phyloP scores from a whole-genome alignment of 2,329 filamentous ascomycete species.

The Grosmannia huntii region DNA sequence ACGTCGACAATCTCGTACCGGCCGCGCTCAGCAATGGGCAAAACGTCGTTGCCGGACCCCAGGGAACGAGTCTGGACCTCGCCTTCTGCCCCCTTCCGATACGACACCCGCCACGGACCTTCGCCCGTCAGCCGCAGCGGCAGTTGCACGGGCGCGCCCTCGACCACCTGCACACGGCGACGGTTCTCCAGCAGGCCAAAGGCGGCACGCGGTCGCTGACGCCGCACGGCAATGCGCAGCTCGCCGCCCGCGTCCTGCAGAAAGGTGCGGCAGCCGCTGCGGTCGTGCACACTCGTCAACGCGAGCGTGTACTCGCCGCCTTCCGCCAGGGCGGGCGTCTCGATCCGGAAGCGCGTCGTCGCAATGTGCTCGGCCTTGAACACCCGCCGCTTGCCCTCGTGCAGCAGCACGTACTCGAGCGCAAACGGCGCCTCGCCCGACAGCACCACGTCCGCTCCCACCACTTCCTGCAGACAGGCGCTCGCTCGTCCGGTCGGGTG shows the following conservation, averaged over 20 bases:
- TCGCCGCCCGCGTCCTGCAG: slow-evolving; percentile 54
- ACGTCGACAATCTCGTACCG: slow-evolving; percentile 71
- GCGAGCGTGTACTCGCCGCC: slow-evolving; percentile 87
- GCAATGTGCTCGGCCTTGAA: slow-evolving; percentile 52
- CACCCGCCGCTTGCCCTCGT: slow-evolving; percentile 72
- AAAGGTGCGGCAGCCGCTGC: slow-evolving; percentile 72
- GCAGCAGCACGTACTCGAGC: slow-evolving; percentile 83
- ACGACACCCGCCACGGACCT: slow-evolving; percentile 69
- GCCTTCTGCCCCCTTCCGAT: slow-evolving; percentile 44
- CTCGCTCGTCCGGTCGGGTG: slow-evolving; percentile 40
- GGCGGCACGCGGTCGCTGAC: slow-evolving; percentile 73
- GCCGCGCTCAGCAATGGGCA: slow-evolving; percentile 55
- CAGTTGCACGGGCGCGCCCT: slow-evolving; percentile 59
- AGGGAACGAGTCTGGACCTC: slow-evolving; percentile 34
- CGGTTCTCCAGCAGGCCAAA: slow-evolving; percentile 82
- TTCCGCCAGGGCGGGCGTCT: slow-evolving; percentile 58
- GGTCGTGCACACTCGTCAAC: slow-evolving; percentile 75
- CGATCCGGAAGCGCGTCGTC: slow-evolving; percentile 52
- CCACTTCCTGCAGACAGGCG: slow-evolving; percentile 72
- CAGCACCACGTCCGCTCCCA: slow-evolving; percentile 61
- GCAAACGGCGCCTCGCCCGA: slow-evolving; percentile 77
- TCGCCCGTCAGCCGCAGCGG: slow-evolving; percentile 79
- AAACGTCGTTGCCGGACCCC: slow-evolving; percentile 49
- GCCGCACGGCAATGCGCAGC: slow-evolving; percentile 71
- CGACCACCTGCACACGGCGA: slow-evolving; percentile 60